Conservation (phyloP, 2,329 filamentous ascomycete species). For the Atkinsonella texensis region DNA sequence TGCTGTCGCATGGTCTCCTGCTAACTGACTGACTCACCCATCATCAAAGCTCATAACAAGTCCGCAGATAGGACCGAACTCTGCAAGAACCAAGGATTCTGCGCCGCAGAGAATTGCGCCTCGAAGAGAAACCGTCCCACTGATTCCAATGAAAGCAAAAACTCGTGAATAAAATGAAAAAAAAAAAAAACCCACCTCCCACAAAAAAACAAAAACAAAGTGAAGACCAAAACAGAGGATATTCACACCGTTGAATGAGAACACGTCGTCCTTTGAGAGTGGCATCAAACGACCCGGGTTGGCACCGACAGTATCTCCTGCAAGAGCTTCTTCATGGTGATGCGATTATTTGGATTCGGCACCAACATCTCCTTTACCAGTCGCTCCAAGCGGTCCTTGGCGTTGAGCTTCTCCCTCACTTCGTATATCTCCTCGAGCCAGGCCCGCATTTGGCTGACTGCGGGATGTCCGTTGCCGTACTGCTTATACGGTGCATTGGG, state of each 20-base stretch:
- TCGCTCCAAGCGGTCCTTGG: constrained; percentile 36
- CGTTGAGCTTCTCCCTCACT: constrained; percentile 32
- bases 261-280: neutral
- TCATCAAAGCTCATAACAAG: neutral
- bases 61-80: neutral
- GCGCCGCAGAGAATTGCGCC: neutral
- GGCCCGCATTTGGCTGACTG: constrained; percentile 40
- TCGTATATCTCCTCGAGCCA: constrained; percentile 43
- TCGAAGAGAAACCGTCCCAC: neutral
- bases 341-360: constrained; percentile 37
- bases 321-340: constrained; percentile 41
- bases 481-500: constrained; percentile 19
- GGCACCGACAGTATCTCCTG: constrained; percentile 27
- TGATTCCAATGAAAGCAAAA: neutral
- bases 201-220: constrained; percentile 1
- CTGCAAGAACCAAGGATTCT: neutral
- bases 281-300: constrained; percentile 1
- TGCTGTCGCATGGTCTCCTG: neutral
- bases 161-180: neutral
- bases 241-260: neutral
- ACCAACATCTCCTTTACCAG: constrained; percentile 42
- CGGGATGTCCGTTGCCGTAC: constrained; percentile 26
- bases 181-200: neutral
- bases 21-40: neutral
- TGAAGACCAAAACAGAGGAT: neutral